Percentiles rank a stretch among this genome's conserved stretches.
These are phyloP conservation scores for Aspergillus sclerotioniger DNA, from an alignment of 495 filamentous ascomycete species.

Conservation along the genomic window DNA sequence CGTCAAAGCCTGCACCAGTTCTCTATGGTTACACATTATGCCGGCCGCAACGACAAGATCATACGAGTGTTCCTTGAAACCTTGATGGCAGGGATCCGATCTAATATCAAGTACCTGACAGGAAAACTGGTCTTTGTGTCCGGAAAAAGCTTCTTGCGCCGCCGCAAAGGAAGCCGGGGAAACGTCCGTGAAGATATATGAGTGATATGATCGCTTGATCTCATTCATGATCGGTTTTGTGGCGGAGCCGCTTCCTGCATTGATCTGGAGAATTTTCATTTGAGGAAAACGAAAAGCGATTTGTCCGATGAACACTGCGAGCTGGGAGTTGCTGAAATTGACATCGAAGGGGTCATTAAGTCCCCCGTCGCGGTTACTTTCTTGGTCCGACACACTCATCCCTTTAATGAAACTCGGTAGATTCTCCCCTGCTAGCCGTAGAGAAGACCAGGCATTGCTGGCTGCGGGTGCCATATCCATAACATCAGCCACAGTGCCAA, in stretches of 20 bases:
- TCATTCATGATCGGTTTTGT: slow-evolving; percentile 30
- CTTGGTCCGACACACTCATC: background rate
- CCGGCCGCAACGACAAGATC: slow-evolving; percentile 23
- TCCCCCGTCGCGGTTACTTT: background rate
- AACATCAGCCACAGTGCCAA: background rate
- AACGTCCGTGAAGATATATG: slow-evolving; percentile 48
- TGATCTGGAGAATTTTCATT: slow-evolving; percentile 23
- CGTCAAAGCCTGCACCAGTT: slow-evolving; percentile 12
- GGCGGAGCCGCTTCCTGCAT: slow-evolving; percentile 37
- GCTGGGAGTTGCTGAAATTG: background rate
- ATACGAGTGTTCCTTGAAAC: slow-evolving; percentile 14
- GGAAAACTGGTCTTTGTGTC: slow-evolving; percentile 22
- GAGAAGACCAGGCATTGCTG: background rate
- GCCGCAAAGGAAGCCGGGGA: slow-evolving; percentile 37
- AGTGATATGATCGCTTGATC: slow-evolving; percentile 7
- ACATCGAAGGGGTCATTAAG: background rate
- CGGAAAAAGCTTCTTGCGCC: slow-evolving; percentile 18
- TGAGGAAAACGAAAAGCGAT: slow-evolving; percentile 22
- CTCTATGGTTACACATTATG: slow-evolving; percentile 17
- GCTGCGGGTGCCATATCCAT: background rate
- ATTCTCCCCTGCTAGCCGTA: background rate
- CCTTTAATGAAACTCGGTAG: background rate
- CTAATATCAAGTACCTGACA: slow-evolving; percentile 30
- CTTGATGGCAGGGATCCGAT: slow-evolving; percentile 13
- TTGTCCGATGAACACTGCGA: slow-evolving; percentile 17